Evolutionary conservation across 768 basidiomycete genomes (phyloP), one percentile per base, ranked within the genome.

Genomic region (Russula compacta): DNA sequence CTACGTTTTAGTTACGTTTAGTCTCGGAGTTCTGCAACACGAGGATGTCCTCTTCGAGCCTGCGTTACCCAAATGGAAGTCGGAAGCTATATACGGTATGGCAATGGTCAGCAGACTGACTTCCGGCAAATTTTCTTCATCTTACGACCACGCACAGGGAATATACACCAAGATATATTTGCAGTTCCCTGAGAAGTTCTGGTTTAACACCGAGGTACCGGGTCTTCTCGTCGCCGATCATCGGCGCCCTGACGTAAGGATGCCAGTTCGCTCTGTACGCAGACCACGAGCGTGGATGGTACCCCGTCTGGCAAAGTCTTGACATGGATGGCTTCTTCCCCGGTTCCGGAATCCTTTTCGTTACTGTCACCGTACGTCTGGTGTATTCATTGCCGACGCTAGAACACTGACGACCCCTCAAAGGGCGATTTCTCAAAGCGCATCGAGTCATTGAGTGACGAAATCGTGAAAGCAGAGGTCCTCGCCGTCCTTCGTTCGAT

Each of bases 91-190:
- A 40, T 78, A 81, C 36, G 79, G 78, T 59, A 80, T 85, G 71
- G 74, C 75, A 12, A 86, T 87, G 85, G 83, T 78, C 33, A 49
- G 38, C 7, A 11, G 39, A 42, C 33, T n/a, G 48, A 5, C 24
- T 29, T 12, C 7, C 15, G 40, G 55, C 29, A 1, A 42, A 15
- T 21, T 8, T 43, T 35, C 10, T 3, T n/a, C 44, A 33, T 1
- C 61, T 63, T 57, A 47, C 19, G 53, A 66, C 5, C 3, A 7
- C n/a, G 5, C 14, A 19, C 51, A 79, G 78, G 77, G 74, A 6
- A 83, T 79, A 1, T 87, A 84, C 63, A 84, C 85, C 3, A 86
- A 86, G 69, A 84, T 87, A 29, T 86, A 85, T 70, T 67, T 86
- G 51, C 78, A 83, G 63, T 87, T 86, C 66, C 74, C 79, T 0